phyloP scores from a whole-genome alignment of 2,329 filamentous ascomycete genomes.

The Zymoseptoria brevis region DNA sequence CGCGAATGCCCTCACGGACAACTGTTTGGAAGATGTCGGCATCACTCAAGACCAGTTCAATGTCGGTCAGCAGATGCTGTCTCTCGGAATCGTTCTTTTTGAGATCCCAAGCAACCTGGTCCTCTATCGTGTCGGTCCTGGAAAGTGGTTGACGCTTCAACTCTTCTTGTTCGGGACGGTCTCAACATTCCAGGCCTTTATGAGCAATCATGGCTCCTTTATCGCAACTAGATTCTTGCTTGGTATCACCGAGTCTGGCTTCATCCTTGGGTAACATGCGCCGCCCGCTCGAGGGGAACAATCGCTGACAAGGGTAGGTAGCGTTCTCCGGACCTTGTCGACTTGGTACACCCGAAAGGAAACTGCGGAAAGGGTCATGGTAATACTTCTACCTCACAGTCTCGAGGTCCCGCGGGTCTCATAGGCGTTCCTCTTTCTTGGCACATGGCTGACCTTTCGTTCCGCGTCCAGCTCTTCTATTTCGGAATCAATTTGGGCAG shows the following conservation, averaged over 20 bases:
- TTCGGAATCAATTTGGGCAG: constrained; percentile 37
- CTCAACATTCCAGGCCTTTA: constrained; percentile 36
- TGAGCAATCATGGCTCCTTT: constrained; percentile 32
- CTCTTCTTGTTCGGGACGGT: constrained; percentile 33
- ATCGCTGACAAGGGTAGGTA: not conserved
- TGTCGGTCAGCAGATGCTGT: constrained; percentile 29
- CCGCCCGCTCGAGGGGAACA: too few species aligned
- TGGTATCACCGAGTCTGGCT: constrained; percentile 35
- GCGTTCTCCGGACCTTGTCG: constrained; percentile 41
- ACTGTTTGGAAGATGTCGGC: constrained; percentile 25
- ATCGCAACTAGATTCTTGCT: constrained; percentile 34
- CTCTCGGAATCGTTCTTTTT: constrained; percentile 28
- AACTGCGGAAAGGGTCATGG: constrained; percentile 40
- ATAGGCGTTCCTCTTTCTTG: too few species aligned
- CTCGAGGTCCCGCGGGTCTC: too few species aligned
- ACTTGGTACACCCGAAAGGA: constrained; percentile 43
- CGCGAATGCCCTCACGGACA: constrained; percentile 28
- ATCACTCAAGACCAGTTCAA: constrained; percentile 29
- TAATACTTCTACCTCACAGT: not conserved
- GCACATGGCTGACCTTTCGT: too few species aligned
- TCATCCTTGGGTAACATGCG: constrained; percentile 42
- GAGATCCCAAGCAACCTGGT: constrained; percentile 29
- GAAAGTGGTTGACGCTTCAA: constrained; percentile 33
- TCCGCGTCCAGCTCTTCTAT: constrained; percentile 28
- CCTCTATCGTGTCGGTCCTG: constrained; percentile 31